Percentiles rank a stretch among this genome's conserved stretches.
Evolutionary conservation across 164 flowering plant species (phyloP).

Genomic region (Nymphaea colorata): DNA sequence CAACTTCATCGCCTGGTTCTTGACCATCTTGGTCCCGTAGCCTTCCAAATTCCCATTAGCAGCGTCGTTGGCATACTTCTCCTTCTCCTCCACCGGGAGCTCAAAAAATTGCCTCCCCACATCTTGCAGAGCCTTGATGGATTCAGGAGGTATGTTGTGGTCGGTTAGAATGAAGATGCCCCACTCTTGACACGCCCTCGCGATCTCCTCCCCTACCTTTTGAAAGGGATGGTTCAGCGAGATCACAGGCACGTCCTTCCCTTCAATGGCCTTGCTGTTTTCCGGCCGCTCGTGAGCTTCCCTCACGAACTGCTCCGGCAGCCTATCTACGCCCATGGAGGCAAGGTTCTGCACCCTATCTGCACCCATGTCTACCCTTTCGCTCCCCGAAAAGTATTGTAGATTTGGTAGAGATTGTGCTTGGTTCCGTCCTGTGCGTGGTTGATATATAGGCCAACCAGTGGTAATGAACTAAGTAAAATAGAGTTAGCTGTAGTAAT

Average conservation of each 20-base stretch:
- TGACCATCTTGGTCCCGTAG: constrained; percentile 41
- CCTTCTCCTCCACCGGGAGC: constrained; percentile 35
- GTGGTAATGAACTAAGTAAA: too few species aligned
- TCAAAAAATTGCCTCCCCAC: constrained; percentile 29
- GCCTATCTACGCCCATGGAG: background rate
- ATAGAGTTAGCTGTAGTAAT: background rate
- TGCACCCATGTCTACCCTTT: background rate
- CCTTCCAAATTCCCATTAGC: constrained; percentile 29
- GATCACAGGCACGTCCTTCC: constrained; percentile 1
- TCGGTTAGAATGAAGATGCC: constrained; percentile 31
- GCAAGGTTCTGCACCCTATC: constrained; percentile 6
- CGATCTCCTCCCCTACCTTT: constrained; percentile 14
- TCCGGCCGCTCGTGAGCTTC: constrained; percentile 4
- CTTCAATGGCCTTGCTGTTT: constrained; percentile 4
- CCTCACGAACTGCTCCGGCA: constrained; percentile 1
- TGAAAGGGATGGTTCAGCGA: constrained; percentile 13
- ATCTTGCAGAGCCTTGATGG: constrained; percentile 22
- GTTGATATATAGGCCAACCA: background rate
- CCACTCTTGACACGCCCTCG: constrained; percentile 30
- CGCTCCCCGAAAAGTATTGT: too few species aligned
- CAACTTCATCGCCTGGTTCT: constrained; percentile 24
- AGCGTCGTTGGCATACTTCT: constrained; percentile 29
- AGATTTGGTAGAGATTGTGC: background rate
- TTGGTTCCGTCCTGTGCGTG: background rate
- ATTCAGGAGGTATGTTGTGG: constrained; percentile 23